A percentile compares a stretch with the other conserved stretches of the same genome.
Conservation (phyloP, 768 basidiomycete genomes). For the Gymnopilus dilepis region DNA sequence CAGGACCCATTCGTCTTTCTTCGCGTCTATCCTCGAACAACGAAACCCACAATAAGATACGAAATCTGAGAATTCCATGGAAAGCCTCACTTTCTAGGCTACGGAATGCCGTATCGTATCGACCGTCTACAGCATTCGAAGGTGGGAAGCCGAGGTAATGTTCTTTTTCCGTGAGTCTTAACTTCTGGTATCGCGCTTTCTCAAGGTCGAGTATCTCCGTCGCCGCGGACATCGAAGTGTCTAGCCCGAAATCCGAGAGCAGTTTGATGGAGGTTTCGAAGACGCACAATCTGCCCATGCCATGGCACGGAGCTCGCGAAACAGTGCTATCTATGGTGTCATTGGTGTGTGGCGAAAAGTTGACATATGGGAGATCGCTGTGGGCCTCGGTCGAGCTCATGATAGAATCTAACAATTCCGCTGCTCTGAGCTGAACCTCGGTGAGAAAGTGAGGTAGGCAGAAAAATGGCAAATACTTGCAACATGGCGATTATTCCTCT, state of each 20-base stretch:
- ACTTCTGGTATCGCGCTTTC: constrained; percentile 31
- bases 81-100: constrained; percentile 48
- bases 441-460: too few relatives aligned
- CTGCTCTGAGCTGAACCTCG: constrained; percentile 53
- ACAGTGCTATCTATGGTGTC: constrained; percentile 7
- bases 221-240: constrained; percentile 30
- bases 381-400: constrained; percentile 9
- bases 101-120: constrained; percentile 52
- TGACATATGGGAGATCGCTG: constrained; percentile 30
- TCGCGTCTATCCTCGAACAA: constrained; percentile 28
- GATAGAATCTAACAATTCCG: constrained; percentile 47
- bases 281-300: constrained; percentile 43
- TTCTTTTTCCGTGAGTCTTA: constrained; percentile 39
- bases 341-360: constrained; percentile 20
- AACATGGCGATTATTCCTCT: constrained; percentile 62
- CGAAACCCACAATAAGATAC: neutral
- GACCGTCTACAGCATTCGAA: constrained; percentile 62
- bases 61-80: neutral
- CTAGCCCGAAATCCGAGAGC: constrained; percentile 37
- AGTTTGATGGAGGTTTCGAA: constrained; percentile 58
- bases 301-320: constrained; percentile 46
- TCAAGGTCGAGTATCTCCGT: constrained; percentile 51
- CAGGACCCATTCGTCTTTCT: constrained; percentile 34
- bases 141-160: constrained; percentile 52
- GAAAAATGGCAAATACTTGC: constrained; percentile 44